Base-by-base conservation (phyloP, 768 basidiomycete species). In the Kwoniella mangroviensis region DNA sequence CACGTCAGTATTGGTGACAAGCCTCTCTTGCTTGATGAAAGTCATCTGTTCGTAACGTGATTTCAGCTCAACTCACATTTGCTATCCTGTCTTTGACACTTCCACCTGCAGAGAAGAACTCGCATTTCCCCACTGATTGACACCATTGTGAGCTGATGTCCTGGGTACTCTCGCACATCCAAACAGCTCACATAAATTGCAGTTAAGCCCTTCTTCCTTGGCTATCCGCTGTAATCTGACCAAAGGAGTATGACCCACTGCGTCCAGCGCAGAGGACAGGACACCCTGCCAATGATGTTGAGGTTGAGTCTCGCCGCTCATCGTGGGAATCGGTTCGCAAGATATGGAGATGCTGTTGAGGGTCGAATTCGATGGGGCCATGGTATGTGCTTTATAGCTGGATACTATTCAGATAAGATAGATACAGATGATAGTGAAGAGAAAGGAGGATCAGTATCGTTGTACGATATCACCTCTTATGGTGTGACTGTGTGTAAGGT, bases 41-140 rank as follows among this genome's bases (percentile, higher is more conserved):
- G 9, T 45, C 45, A 21, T 40, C 49, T 11, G 19, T 34, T 22
- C 11, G 40, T 13, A 1, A 7, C 1, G 19, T 26, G 6, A 40
- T 4, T 28, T 15, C 4, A 19, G 12, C 61, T 60, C n/a, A 21
- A 77, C 71, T 26, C 28, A 83, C 84, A 73, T 93, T 95, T 28
- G 94, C 95, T 63, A 98, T 96, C 68, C 95, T 86, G 81, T 98
- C 96, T 85, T 99, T 99, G 69, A 98, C 91, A 2, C 92, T 94
- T 2, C 96, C 96, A 11, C 96, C 97, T 1, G 89, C 90, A 21
- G 92, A 94, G 79, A 92, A 88, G 81, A 88, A 98, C 77, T 99
- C 96, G 17, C 92, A 86, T 83, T 97, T 98, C 7, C 87, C 95
- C 79, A 96, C 92, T 95, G 43, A 10, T 58, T 34, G 40, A 42